Evolutionary conservation across 345 rosid genomes (phyloP).

Genomic region (Sonneratia alba): DNA sequence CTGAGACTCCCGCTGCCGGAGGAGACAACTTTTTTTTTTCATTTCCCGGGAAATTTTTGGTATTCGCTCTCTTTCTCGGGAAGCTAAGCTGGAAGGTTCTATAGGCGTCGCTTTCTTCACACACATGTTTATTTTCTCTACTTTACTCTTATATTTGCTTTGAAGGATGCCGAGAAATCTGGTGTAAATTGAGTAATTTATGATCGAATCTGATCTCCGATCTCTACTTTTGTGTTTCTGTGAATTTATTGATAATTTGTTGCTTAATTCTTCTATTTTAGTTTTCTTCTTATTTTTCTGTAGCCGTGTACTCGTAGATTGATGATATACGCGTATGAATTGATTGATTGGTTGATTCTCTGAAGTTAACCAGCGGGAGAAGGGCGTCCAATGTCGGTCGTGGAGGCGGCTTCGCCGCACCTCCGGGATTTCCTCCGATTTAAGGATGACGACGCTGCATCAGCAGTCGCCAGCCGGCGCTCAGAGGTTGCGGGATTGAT

Average conservation of each 20-base stretch:
- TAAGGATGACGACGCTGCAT: conserved; percentile 11
- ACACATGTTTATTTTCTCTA: not conserved
- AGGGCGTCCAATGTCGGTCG: conserved; percentile 35
- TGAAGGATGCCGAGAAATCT: too few relatives aligned
- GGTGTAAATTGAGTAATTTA: too few relatives aligned
- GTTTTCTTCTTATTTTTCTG: too few relatives aligned
- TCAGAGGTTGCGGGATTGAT: not conserved
- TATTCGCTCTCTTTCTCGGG: not conserved
- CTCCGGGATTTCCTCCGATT: conserved; percentile 17
- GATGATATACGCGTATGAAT: not conserved
- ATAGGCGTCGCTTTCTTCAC: not conserved
- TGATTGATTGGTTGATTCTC: conserved; percentile 1
- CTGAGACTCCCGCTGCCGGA: not conserved
- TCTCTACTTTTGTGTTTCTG: not conserved
- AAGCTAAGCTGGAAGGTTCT: conserved; percentile 9
- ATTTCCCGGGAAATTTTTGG: too few relatives aligned
- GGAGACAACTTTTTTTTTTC: not conserved
- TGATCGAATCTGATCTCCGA: too few relatives aligned
- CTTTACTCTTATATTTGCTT: not conserved
- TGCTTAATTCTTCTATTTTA: too few relatives aligned
- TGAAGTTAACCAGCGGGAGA: not conserved
- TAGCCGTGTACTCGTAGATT: too few relatives aligned
- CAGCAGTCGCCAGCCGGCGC: conserved; percentile 12
- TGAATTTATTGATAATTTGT: not conserved
- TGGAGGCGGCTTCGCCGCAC: conserved; percentile 23